phyloP scores from a whole-genome alignment of 192 early-diverging fungal species.

The Mycoemilia scoparia region DNA sequence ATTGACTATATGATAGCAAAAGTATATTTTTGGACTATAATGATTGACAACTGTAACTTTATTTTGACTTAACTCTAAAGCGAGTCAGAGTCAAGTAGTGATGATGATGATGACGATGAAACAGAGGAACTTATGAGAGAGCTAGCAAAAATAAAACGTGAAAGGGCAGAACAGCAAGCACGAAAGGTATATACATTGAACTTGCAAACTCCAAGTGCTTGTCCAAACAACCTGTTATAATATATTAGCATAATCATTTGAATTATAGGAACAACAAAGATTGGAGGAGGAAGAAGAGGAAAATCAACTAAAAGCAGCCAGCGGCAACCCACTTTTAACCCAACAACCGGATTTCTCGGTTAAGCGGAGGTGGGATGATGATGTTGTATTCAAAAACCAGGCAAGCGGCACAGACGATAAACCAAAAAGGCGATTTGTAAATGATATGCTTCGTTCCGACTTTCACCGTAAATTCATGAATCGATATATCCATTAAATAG shows the following conservation, averaged over 20 bases:
- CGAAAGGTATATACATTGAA: constrained; percentile 27
- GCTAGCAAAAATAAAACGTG: constrained; percentile 80
- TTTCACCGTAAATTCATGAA: constrained; percentile 94
- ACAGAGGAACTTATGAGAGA: constrained; percentile 66
- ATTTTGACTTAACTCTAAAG: neutral
- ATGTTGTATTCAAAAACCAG: constrained; percentile 97
- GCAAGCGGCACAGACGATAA: constrained; percentile 69
- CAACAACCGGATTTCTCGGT: constrained; percentile 57
- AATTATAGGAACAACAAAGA: constrained; percentile 27
- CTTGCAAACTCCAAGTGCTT: neutral
- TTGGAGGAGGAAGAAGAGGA: constrained; percentile 32
- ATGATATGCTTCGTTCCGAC: constrained; percentile 88
- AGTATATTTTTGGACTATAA: constrained; percentile 3
- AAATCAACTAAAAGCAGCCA: constrained; percentile 37
- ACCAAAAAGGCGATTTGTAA: constrained; percentile 88
- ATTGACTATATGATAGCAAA: constrained; percentile 20
- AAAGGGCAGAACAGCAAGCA: constrained; percentile 81
- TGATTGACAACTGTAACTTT: neutral
- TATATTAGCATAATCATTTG: neutral
- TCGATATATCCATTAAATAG: constrained; percentile 62
- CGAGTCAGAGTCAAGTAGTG: constrained; percentile 12
- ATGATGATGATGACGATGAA: constrained; percentile 73
- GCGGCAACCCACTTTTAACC: constrained; percentile 71
- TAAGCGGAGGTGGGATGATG: constrained; percentile 92
- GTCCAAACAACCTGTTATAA: constrained; percentile 10